phyloP scores from a whole-genome alignment of 2,329 filamentous ascomycete species.

The Aspergillus intermedius region DNA sequence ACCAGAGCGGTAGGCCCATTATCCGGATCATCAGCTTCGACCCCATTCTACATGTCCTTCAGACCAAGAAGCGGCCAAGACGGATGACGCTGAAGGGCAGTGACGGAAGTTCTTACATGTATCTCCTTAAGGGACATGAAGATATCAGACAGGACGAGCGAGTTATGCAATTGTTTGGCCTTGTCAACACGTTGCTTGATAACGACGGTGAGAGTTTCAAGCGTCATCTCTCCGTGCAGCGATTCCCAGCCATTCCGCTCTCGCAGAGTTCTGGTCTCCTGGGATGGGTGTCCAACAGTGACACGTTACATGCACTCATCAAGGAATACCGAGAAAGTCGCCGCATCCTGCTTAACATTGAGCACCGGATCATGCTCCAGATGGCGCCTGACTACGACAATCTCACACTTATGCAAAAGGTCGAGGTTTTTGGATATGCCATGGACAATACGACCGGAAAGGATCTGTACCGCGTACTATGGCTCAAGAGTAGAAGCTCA shows the following conservation, averaged over 20 bases:
- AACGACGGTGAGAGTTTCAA: constrained; percentile 97
- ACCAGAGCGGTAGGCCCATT: constrained; percentile 71
- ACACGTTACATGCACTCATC: constrained; percentile 94
- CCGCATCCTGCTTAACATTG: constrained; percentile 97
- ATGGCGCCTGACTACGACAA: constrained; percentile 99
- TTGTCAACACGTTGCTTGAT: constrained; percentile 90
- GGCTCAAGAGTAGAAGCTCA: constrained; percentile 97
- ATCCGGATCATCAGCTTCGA: constrained; percentile 87
- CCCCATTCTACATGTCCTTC: constrained; percentile 82
- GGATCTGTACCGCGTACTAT: constrained; percentile 93
- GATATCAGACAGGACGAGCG: constrained; percentile 98
- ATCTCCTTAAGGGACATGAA: constrained; percentile 95
- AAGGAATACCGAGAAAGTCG: constrained; percentile 94
- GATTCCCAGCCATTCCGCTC: constrained; percentile 88
- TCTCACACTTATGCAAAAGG: constrained; percentile 98
- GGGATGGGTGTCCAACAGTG: constrained; percentile 95
- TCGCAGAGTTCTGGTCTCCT: constrained; percentile 93
- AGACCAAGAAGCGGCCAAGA: constrained; percentile 90
- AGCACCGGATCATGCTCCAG: constrained; percentile 98
- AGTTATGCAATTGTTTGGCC: constrained; percentile 97
- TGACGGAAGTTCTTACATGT: constrained; percentile 81
- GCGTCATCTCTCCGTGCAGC: constrained; percentile 90
- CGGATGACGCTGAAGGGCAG: constrained; percentile 84
- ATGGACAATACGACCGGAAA: constrained; percentile 99
- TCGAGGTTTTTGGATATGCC: constrained; percentile 98